Conservation (phyloP, 208 protist genomes). For the Angomonas deanei region DNA sequence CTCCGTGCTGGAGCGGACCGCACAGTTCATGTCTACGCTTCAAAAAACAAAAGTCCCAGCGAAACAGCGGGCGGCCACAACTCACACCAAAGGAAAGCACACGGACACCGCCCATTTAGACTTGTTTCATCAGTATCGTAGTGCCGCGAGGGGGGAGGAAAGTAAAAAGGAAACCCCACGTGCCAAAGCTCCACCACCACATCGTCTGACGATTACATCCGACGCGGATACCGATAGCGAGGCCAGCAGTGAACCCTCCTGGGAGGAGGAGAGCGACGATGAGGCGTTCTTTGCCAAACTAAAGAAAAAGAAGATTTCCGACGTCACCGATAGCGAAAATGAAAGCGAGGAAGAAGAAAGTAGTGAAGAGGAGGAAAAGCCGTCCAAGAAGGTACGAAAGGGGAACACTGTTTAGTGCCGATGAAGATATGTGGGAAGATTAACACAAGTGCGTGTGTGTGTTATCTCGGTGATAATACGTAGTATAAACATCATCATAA, state of each 20-base stretch:
- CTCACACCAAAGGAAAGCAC: too few relatives aligned
- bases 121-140: too few relatives aligned
- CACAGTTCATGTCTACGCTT: neutral
- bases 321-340: neutral
- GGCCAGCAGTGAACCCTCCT: slow-evolving; percentile 53
- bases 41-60: neutral
- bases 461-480: too few relatives aligned
- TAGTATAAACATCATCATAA: too few relatives aligned
- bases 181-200: too few relatives aligned
- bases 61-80: neutral
- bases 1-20: neutral
- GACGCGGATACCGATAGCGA: slow-evolving; percentile 3
- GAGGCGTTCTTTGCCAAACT: slow-evolving; percentile 10
- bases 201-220: too few relatives aligned
- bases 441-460: too few relatives aligned
- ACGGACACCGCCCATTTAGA: too few relatives aligned
- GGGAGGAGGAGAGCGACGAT: slow-evolving; percentile 44
- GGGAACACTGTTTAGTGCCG: slow-evolving; percentile 32
- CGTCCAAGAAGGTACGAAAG: slow-evolving; percentile 2
- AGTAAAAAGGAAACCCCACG: too few relatives aligned
- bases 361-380: slow-evolving; percentile 5
- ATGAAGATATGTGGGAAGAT: slow-evolving; percentile 55
- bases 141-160: too few relatives aligned
- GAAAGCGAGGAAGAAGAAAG: slow-evolving; percentile 9
- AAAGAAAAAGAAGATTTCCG: neutral